Conservation (phyloP, 495 filamentous ascomycete species). For the Trichodelitschia bisporula region DNA sequence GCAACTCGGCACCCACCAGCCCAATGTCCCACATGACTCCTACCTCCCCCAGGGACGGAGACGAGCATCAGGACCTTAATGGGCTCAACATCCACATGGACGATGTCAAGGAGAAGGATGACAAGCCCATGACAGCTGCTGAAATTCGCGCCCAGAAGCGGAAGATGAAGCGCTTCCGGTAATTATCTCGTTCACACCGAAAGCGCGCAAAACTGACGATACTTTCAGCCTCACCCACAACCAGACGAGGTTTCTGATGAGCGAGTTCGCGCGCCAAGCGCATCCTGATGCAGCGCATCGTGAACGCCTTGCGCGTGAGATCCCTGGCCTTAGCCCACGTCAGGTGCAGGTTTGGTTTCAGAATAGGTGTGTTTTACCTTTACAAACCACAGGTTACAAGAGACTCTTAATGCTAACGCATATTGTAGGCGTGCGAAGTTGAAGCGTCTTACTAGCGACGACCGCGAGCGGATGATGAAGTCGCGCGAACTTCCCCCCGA, state of each 20-base stretch:
- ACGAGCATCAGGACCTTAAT: constrained; percentile 24
- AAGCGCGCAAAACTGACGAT: too few relatives aligned
- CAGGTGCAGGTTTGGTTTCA: constrained; percentile 99
- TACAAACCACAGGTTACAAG: too few relatives aligned
- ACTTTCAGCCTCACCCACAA: constrained; percentile 64
- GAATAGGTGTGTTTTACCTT: constrained; percentile 44
- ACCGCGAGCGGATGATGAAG: constrained; percentile 83
- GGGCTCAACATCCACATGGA: constrained; percentile 20
- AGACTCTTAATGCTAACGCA: constrained; percentile 10
- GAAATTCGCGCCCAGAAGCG: constrained; percentile 58
- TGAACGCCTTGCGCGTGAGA: constrained; percentile 72
- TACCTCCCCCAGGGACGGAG: constrained; percentile 10
- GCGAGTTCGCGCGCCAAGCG: constrained; percentile 84
- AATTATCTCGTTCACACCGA: constrained; percentile 11
- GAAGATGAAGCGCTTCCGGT: constrained; percentile 94
- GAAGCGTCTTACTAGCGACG: constrained; percentile 79
- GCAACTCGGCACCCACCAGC: constrained; percentile 16
- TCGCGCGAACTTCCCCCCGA: constrained; percentile 77
- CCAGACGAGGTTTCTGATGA: constrained; percentile 92
- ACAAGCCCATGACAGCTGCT: constrained; percentile 28
- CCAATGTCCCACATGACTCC: constrained; percentile 14
- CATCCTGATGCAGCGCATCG: constrained; percentile 89
- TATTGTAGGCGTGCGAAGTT: constrained; percentile 62
- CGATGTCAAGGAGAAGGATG: constrained; percentile 25
- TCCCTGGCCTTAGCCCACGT: constrained; percentile 75